These are phyloP conservation scores for Dendrobium officinale DNA, from an alignment of 106 monocot genomes.

Conservation along the genomic window DNA sequence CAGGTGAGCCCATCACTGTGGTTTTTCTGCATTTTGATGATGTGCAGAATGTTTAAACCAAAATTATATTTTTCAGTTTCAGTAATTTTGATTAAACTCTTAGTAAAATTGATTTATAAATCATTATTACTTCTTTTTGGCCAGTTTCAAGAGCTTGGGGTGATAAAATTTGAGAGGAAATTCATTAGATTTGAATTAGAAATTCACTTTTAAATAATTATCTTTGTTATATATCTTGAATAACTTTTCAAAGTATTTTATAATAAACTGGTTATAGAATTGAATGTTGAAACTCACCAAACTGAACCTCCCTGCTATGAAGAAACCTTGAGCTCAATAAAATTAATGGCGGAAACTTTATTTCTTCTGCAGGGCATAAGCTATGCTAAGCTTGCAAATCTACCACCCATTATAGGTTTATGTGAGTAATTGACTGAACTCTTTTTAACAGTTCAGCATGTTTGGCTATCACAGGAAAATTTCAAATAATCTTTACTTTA, in stretches of 20 bases:
- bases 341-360: not conserved
- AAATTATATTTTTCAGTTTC: not conserved
- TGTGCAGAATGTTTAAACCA: not conserved
- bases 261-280: too few relatives aligned
- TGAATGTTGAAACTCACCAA: too few relatives aligned
- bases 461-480: not conserved
- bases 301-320: too few relatives aligned
- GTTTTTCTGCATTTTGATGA: not conserved
- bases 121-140: too few relatives aligned
- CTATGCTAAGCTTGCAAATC: constrained; percentile 84
- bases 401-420: constrained; percentile 85
- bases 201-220: not conserved
- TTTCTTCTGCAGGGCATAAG: constrained; percentile 73
- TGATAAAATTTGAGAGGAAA: not conserved
- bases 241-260: too few relatives aligned
- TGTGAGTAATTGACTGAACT: constrained; percentile 34
- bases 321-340: too few relatives aligned
- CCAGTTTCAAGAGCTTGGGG: too few relatives aligned
- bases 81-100: not conserved
- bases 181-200: not conserved
- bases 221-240: too few relatives aligned
- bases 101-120: too few relatives aligned
- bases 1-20: constrained; percentile 23
- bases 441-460: not conserved
- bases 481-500: not conserved